Conservation (phyloP, 129 eudicot genomes). For the Tagetes patula region DNA sequence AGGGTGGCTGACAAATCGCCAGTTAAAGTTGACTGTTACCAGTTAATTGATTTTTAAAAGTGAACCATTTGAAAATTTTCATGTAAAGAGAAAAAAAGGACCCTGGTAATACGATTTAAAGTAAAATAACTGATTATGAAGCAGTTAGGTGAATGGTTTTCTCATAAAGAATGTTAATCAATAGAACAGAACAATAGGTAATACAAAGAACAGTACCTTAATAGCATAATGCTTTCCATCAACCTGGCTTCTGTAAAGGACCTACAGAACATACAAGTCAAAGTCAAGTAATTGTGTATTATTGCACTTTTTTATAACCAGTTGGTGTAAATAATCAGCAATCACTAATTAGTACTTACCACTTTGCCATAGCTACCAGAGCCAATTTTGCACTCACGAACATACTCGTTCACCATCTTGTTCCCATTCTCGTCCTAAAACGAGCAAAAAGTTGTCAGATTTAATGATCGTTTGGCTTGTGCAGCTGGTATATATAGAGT, state of each 20-base stretch:
- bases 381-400: constrained; percentile 76
- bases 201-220: constrained; percentile 52
- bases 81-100: neutral
- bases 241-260: constrained; percentile 70
- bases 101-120: neutral
- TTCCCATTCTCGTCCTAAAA: constrained; percentile 80
- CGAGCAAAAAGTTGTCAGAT: constrained; percentile 11
- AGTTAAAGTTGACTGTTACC: constrained; percentile 9
- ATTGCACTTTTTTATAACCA: constrained; percentile 1
- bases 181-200: neutral
- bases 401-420: constrained; percentile 88
- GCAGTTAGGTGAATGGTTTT: constrained; percentile 14
- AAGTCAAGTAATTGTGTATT: constrained; percentile 13
- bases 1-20: neutral
- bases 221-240: constrained; percentile 95
- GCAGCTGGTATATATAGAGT: neutral
- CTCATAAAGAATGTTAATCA: constrained; percentile 1
- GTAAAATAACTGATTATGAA: neutral
- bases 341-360: constrained; percentile 48
- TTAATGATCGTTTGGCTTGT: neutral
- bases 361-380: constrained; percentile 98
- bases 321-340: constrained; percentile 14
- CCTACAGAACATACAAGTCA: constrained; percentile 45
- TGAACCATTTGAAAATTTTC: neutral
- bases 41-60: constrained; percentile 6